phyloP scores from a whole-genome alignment of 2,329 filamentous ascomycete species.

The Beauveria sp. region DNA sequence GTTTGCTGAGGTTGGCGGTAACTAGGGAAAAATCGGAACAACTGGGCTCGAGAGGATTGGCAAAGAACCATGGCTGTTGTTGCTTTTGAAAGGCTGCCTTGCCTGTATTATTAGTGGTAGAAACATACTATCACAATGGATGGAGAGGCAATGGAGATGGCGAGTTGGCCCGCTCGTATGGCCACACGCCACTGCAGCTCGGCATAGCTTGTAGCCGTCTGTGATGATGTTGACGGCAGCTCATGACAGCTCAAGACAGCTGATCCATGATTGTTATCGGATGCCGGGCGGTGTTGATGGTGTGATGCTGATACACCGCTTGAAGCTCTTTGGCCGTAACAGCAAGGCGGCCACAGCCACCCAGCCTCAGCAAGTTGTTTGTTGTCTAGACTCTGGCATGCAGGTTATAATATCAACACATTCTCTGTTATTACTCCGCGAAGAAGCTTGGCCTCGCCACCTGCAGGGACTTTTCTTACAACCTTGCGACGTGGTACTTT shows the following conservation, averaged over 20 bases:
- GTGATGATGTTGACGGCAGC: background rate
- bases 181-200: background rate
- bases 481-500: no score
- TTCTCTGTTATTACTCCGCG: background rate
- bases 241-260: background rate
- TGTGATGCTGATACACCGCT: constrained; percentile 1
- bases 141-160: background rate
- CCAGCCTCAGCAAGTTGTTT: background rate
- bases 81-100: no score
- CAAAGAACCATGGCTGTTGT: no score
- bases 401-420: background rate
- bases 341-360: background rate
- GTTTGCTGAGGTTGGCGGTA: background rate
- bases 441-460: background rate
- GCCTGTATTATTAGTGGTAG: no score
- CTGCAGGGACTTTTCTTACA: background rate
- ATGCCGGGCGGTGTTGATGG: background rate
- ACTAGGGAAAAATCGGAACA: constrained; percentile 4
- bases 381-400: background rate
- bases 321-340: background rate
- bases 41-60: no score
- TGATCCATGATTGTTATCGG: background rate
- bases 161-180: background rate
- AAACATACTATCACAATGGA: no score
- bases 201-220: background rate